These are phyloP conservation scores for Yamadazyma songkhlaensis DNA, from an alignment of 1,139 yeast species.

Conservation along the genomic window DNA sequence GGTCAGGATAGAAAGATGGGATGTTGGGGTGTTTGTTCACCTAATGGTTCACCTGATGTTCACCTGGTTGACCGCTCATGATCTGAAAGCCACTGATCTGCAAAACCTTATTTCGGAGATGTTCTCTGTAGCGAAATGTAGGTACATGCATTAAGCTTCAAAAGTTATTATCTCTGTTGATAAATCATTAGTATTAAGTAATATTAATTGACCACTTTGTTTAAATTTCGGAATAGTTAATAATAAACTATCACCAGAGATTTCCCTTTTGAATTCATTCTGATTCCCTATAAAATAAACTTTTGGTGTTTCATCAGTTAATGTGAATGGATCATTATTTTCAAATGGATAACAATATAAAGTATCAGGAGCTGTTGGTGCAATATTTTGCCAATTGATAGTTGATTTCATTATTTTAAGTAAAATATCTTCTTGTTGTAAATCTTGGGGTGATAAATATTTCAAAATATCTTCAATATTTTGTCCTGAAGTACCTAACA, in stretches of 20 bases:
- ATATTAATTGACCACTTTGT: slow-evolving; percentile 62
- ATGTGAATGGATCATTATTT: slow-evolving; percentile 77
- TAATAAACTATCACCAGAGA: slow-evolving; percentile 36
- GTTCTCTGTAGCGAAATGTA: too few relatives aligned
- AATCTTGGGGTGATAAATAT: slow-evolving; percentile 40
- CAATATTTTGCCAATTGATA: slow-evolving; percentile 78
- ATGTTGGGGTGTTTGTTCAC: too few relatives aligned
- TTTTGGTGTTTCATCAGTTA: slow-evolving; percentile 70
- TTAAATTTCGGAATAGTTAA: slow-evolving; percentile 73
- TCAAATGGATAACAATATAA: slow-evolving; percentile 83
- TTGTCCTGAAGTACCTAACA: slow-evolving; percentile 83
- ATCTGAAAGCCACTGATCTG: too few relatives aligned
- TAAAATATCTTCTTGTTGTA: slow-evolving; percentile 22
- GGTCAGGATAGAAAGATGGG: too few relatives aligned
- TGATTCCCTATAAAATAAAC: slow-evolving; percentile 88
- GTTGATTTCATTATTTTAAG: slow-evolving; percentile 64
- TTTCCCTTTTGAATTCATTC: slow-evolving; percentile 47
- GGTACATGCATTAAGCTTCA: not conserved
- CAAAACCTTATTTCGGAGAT: too few relatives aligned
- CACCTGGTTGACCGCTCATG: too few relatives aligned
- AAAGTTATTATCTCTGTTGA: slow-evolving; percentile 44
- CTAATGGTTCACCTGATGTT: too few relatives aligned
- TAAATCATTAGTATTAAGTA: slow-evolving; percentile 60
- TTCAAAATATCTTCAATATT: slow-evolving; percentile 73
- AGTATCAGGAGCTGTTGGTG: slow-evolving; percentile 97